Percentiles rank a stretch among this genome's conserved stretches.
phyloP scores from a whole-genome alignment of 306 rosid species.

The Trifolium subterraneum region DNA sequence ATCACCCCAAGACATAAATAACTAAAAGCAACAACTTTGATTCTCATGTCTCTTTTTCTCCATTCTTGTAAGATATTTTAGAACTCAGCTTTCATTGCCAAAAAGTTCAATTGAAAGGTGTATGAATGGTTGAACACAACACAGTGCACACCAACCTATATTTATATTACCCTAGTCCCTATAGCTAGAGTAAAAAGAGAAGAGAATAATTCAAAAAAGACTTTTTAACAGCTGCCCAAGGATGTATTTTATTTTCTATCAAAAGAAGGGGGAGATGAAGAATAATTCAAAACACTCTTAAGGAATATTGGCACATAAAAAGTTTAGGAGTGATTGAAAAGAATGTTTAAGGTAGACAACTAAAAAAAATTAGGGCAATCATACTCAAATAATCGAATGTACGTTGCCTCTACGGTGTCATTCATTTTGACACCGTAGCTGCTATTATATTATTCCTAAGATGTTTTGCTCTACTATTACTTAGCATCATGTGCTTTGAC shows the following conservation, averaged over 20 bases:
- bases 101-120: slow-evolving; percentile 42
- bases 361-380: no score
- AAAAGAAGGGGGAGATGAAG: slow-evolving; percentile 37
- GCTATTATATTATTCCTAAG: no score
- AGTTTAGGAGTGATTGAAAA: slow-evolving; percentile 36
- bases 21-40: slow-evolving; percentile 39
- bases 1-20: slow-evolving; percentile 54
- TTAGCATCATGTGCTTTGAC: no score
- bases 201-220: slow-evolving; percentile 23
- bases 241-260: slow-evolving; percentile 26
- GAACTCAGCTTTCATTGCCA: slow-evolving; percentile 44
- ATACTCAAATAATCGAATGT: no score
- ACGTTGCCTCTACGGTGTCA: no score
- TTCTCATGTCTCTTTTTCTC: slow-evolving; percentile 32
- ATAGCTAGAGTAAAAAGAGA: slow-evolving; percentile 4
- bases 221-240: slow-evolving; percentile 42
- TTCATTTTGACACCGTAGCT: no score
- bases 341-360: not conserved
- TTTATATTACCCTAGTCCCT: slow-evolving; percentile 11
- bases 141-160: slow-evolving; percentile 31
- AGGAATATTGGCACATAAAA: slow-evolving; percentile 44
- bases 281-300: slow-evolving; percentile 40
- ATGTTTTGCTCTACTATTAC: no score
- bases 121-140: slow-evolving; percentile 35
- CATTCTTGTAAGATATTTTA: slow-evolving; percentile 14